Base-by-base conservation (phyloP, 2,329 filamentous ascomycete species). In the Dothiorella sarmentorum region DNA sequence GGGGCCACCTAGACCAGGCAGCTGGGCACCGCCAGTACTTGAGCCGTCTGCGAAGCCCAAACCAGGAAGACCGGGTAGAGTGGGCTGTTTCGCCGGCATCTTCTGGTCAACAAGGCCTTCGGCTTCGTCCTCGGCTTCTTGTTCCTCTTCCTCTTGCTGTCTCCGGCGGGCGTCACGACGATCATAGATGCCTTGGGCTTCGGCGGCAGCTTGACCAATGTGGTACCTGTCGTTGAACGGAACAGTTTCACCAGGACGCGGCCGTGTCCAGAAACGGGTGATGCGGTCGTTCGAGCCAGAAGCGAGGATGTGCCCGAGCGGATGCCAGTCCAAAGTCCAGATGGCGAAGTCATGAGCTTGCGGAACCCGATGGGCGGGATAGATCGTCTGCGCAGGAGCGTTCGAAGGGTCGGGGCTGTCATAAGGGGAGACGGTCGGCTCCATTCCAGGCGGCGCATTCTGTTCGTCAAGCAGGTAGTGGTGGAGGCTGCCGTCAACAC, bases 291-390 rank as follows among this genome's bases (percentile, higher is more conserved):
- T 97, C 10, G 92, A 96, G 11, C 94, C 94, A 2, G 93, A 96
- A 0, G 92, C 92, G 7, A 99, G 83, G 63, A 99, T 93, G 69
- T 99, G 94, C 26, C 94, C 94, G 0, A 97, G 81, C 0, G 94
- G 94, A 71, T 99, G 94, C 92, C 94, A 99, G 76, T 97, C 92
- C 51, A 99, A 82, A 17, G 92, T 96, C 94, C 94, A 99, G 63
- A 99, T 94, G 17, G 91, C 91, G 71, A 92, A 95, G 65, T 96
- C 90, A 72, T 99, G 94, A 0, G 94, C 94, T 68, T 87, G 93
- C 7, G 89, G 85, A 29, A 97, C 77, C 67, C 86, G 88, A 77
- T 97, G 93, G 3, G 91, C 91, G 1, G 94, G 94, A 70, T 90
- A 90, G 61, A 99, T 90, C n/a, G 91, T 89, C 73, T 97, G 93